These are phyloP conservation scores for Draba incana DNA, from an alignment of 345 rosid species.

Conservation along the genomic window DNA sequence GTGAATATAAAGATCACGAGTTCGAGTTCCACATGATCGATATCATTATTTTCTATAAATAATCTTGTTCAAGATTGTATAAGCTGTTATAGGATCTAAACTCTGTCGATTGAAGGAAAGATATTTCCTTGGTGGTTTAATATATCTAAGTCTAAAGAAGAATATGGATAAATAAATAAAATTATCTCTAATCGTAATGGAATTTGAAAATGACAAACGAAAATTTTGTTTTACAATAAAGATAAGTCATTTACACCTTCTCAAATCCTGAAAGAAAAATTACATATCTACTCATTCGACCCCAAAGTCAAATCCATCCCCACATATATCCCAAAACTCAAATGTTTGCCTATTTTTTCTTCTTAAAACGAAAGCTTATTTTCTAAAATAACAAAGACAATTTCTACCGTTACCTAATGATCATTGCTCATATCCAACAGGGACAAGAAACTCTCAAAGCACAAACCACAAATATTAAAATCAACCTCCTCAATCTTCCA, in stretches of 20 bases:
- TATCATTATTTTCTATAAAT: too few species aligned
- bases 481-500: conserved; percentile 96
- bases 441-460: conserved; percentile 76
- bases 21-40: too few species aligned
- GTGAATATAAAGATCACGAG: too few species aligned
- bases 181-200: neutral
- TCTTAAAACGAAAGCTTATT: too few species aligned
- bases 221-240: neutral
- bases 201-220: neutral
- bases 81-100: too few species aligned
- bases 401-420: conserved; percentile 40
- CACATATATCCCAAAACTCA: conserved; percentile 4
- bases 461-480: conserved; percentile 79
- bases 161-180: neutral
- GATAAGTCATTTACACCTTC: conserved; percentile 11
- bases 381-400: too few species aligned
- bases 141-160: too few species aligned
- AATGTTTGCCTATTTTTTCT: neutral
- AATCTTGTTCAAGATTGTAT: too few species aligned
- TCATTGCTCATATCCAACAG: conserved; percentile 75
- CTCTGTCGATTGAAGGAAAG: too few species aligned
- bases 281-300: conserved; percentile 21
- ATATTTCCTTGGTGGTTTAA: too few species aligned
- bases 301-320: neutral
- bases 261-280: neutral